phyloP scores from a whole-genome alignment of 129 eudicot species.

The Flaveria robusta region DNA sequence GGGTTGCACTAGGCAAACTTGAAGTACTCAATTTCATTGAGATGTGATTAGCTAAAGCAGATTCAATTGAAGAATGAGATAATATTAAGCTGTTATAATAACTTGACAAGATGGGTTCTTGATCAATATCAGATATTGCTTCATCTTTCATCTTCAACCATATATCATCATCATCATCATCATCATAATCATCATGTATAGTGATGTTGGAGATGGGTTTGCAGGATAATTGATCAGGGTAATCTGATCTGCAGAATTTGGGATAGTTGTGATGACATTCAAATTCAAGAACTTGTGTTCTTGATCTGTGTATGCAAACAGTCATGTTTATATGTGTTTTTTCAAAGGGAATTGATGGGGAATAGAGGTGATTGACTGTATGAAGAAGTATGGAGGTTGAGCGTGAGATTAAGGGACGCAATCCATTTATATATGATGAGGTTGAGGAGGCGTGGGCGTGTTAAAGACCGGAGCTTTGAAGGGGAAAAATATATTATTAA shows the following conservation, averaged over 20 bases:
- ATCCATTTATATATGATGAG: conserved; percentile 28
- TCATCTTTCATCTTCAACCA: conserved; percentile 71
- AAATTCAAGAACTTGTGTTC: conserved; percentile 42
- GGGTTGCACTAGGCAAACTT: conserved; percentile 53
- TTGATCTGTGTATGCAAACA: conserved; percentile 58
- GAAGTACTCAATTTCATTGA: conserved; percentile 60
- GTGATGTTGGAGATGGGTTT: conserved; percentile 46
- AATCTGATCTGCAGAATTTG: conserved; percentile 44
- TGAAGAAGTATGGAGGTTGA: conserved; percentile 18
- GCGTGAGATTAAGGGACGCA: conserved; percentile 12
- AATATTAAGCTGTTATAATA: conserved; percentile 60
- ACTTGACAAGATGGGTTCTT: conserved; percentile 78
- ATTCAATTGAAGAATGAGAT: conserved; percentile 55
- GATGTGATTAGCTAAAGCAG: conserved; percentile 67
- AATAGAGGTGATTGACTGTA: conserved; percentile 30
- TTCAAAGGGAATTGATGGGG: conserved; percentile 23
- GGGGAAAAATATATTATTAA: neutral
- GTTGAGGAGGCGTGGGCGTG: conserved; percentile 11
- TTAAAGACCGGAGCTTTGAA: conserved; percentile 31
- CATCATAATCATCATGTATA: neutral
- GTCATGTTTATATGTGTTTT: conserved; percentile 43
- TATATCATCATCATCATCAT: conserved; percentile 40
- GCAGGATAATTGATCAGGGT: conserved; percentile 49
- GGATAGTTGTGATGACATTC: conserved; percentile 31
- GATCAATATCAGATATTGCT: conserved; percentile 62